phyloP scores from a whole-genome alignment of 306 rosid genomes.

The Acacia melanoxylon region DNA sequence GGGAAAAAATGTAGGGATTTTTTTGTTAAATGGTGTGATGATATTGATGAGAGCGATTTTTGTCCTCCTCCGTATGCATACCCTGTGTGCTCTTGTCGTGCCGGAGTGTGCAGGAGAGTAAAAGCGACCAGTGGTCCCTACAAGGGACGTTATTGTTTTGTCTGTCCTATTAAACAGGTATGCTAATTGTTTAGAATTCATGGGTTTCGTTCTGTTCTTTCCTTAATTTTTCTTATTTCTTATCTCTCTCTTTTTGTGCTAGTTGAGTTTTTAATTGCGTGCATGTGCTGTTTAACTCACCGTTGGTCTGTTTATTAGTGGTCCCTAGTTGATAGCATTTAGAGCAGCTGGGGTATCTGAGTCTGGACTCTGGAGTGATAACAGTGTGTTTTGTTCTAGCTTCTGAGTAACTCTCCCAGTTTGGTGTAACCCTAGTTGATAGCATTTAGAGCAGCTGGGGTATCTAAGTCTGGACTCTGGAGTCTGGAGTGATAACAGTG shows the following conservation, averaged over 20 bases:
- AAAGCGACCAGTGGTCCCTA: neutral
- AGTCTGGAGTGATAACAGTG: neutral
- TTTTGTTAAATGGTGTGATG: conserved; percentile 29
- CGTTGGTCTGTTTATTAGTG: neutral
- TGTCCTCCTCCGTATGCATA: conserved; percentile 34
- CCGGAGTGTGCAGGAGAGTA: conserved; percentile 42
- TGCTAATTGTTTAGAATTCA: neutral
- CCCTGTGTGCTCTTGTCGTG: conserved; percentile 39
- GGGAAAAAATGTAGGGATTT: conserved; percentile 27
- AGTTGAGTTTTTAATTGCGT: neutral
- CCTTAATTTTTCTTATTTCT: neutral
- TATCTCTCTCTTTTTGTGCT: neutral
- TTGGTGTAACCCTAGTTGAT: neutral
- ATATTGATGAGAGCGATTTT: conserved; percentile 1
- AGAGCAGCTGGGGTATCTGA: neutral
- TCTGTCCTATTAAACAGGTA: conserved; percentile 38
- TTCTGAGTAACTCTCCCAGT: neutral
- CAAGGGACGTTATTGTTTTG: conserved; percentile 15
- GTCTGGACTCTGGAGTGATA: neutral
- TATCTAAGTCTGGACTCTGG: neutral
- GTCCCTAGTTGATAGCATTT: neutral
- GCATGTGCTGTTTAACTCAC: neutral
- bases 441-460: neutral
- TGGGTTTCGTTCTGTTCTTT: neutral
- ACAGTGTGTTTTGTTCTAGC: neutral